Base-by-base conservation (phyloP, 768 basidiomycete genomes). In the Exsudoporus frostii region DNA sequence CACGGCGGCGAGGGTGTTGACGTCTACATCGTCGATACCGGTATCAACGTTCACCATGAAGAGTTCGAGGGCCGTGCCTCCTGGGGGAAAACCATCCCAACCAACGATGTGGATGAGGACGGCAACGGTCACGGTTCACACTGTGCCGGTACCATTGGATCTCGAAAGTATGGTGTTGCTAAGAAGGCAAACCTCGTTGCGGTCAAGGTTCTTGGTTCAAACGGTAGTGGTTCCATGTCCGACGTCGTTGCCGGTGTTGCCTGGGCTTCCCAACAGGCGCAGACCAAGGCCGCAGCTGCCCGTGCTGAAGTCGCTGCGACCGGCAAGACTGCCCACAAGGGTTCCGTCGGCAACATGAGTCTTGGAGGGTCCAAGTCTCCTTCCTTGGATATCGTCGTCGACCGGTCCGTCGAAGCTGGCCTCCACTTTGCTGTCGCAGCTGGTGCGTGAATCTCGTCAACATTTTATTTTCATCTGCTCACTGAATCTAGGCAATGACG, bases 401-500 rank as follows among this genome's bases (percentile, higher is more conserved):
- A 98, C 75, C 76, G 74, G 46, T 93, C 97, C 42, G 92, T 96
- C 50, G 79, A 83, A 9, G 56, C 69, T 33, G 97, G 97, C 36
- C 79, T 99, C 32, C 93, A 98, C 78, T 97, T 98, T 61, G 92
- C 96, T 56, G 97, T 99, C 55, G 96, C 96, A 56, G 95, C 95
- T 55, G 94, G 92, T 83, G 73, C 62, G 80, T 76, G 47, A n/a
- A 43, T 53, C 45, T 37, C 11, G 17, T 41, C 2, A 13, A 24
- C 22, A 25, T 7, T 5, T 39, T 14, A 4, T 40, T 17, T 19
- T 4, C 30, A 25, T 30, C 13, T 32, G n/a, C 49, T 57, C 14
- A 64, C 8, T 1, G 3, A 17, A n/a, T 27, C 15, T 39, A 86
- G 85, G 82, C 33, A 92, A 90, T 60, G 90, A 92, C 65, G 86